Conservation (phyloP, 257 asterid genomes). For the Gardenia jasminoides region DNA sequence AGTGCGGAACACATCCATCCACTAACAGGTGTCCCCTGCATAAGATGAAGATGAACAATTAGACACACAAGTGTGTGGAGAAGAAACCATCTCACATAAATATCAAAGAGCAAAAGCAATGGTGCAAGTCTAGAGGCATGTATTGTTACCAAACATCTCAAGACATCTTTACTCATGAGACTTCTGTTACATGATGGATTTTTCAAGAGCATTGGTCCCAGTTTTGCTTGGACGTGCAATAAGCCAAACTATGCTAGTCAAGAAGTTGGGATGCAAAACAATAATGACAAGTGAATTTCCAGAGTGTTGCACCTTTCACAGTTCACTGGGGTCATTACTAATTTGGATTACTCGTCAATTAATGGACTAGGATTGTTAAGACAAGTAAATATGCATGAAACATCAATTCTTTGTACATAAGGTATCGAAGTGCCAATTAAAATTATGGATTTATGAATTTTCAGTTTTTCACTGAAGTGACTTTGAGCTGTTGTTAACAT, state of each 20-base stretch:
- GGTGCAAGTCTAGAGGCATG: not conserved
- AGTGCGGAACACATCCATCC: conserved; percentile 20
- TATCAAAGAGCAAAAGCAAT: not conserved
- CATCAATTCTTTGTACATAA: not conserved
- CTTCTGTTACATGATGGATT: not conserved
- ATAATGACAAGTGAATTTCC: not conserved
- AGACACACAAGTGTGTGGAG: not conserved
- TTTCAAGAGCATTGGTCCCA: not conserved
- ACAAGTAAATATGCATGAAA: not conserved
- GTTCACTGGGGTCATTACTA: not conserved
- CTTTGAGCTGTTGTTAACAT: not conserved
- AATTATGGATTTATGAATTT: too few relatives aligned
- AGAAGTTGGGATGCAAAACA: not conserved
- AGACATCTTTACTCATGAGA: not conserved
- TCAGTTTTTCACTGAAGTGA: not conserved
- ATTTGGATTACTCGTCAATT: too few relatives aligned
- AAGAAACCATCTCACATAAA: not conserved
- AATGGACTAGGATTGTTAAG: not conserved
- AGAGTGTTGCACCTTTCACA: not conserved
- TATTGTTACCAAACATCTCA: not conserved
- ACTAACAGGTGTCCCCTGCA: not conserved
- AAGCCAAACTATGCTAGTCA: not conserved
- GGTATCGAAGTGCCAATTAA: too few relatives aligned
- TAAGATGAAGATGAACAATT: not conserved
- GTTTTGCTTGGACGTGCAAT: conserved; percentile 2